Evolutionary conservation across 2,329 filamentous ascomycete species (phyloP), one percentile per base, ranked within the genome.

Genomic region (Coniochaeta hoffmannii): DNA sequence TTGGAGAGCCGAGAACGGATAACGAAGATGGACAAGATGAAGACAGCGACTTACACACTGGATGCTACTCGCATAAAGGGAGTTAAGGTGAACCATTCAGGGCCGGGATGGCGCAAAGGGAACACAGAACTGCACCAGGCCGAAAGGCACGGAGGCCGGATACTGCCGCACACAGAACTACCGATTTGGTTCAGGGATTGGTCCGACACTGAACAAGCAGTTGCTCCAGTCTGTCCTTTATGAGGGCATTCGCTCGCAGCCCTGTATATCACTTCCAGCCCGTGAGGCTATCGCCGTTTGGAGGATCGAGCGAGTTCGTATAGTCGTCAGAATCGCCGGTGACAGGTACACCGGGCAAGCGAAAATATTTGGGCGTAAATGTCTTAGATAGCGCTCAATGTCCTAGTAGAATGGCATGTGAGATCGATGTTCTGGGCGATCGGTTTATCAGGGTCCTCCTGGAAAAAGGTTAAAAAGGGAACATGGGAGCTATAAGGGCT

Each of bases 1-100:
- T 19, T 19, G 19, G 41, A 46, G 4, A 8, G 41, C 41, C 12
- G 41, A 7, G 12, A 12, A 32, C 30, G 12, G 30, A 32, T 7
- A 8, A 32, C 30, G 12, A 7, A 46, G 22, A 15, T 7, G 4
- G 41, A 28, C 41, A 7, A 46, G 19, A 46, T 46, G 41, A 28
- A 46, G 22, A 15, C 15, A 46, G 53, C 54, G 57, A 66, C 66
- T 66, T 65, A 68, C 66, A 63, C 60, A 57, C 58, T 62, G 53
- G 61, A 58, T 62, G 56, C 57, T 58, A 58, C 59, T 61, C 60
- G 62, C 64, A 67, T 66, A 65, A 46, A 46, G 41, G 41, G 19
- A 32, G n/a, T n/a, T n/a, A n/a, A n/a, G n/a, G 12, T 46, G 22
- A 46, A 46, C 41, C 41, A 46, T 46, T 5, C 41, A 46, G 19